Conservation (phyloP, 345 rosid species). For the Brassica rapa region DNA sequence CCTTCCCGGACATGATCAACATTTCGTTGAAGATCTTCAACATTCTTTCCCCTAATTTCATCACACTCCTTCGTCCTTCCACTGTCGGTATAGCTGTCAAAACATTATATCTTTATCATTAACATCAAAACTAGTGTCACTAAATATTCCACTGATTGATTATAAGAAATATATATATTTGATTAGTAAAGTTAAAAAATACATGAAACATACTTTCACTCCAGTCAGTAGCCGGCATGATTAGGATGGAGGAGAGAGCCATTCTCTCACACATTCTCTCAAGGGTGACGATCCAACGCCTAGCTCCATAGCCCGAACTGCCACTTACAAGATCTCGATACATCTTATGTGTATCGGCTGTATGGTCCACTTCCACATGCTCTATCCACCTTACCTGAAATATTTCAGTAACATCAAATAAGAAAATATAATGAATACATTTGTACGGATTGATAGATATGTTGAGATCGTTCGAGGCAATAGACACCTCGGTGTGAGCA, state of each 20-base stretch:
- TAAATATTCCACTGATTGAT: neutral
- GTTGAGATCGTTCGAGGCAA: neutral
- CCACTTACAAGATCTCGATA: constrained; percentile 51
- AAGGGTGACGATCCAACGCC: constrained; percentile 60
- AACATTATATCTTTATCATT: constrained; percentile 3
- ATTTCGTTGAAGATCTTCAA: constrained; percentile 52
- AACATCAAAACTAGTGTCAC: neutral
- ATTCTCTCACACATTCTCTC: constrained; percentile 67
- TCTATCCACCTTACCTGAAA: constrained; percentile 78
- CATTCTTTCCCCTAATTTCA: constrained; percentile 73
- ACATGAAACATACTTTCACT: constrained; percentile 44
- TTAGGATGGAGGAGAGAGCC: constrained; percentile 28
- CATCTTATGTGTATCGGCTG: constrained; percentile 50
- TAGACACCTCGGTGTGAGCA: constrained; percentile 55
- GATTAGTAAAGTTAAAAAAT: neutral
- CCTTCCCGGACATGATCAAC: constrained; percentile 54
- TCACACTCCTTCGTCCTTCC: constrained; percentile 49
- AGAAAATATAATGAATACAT: neutral
- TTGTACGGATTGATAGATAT: neutral
- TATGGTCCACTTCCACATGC: constrained; percentile 73
- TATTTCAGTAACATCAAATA: neutral
- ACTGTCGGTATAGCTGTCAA: constrained; percentile 32
- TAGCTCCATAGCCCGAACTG: constrained; percentile 59
- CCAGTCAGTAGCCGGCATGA: constrained; percentile 25
- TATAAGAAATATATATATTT: neutral